Base-by-base conservation (phyloP, 352 stramenopile genomes). In the Globisporangium perplexum region DNA sequence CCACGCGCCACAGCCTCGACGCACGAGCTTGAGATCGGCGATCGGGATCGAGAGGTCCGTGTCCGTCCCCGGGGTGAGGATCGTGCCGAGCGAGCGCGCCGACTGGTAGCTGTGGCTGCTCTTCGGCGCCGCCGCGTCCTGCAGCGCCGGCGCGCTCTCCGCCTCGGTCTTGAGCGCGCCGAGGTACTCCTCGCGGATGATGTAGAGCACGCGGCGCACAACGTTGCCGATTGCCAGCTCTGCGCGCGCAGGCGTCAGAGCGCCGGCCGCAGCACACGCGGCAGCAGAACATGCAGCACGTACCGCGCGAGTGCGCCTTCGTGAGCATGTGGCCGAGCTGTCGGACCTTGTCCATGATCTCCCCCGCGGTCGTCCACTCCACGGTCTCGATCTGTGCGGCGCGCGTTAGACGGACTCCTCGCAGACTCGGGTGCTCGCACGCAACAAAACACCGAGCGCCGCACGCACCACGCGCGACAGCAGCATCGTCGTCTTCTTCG, bases 151-250 rank as follows among this genome's bases (percentile, higher is more conserved):
- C 38, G 62, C 68, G 31, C 17, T 65, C 36, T 57, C 50, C 1
- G 62, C 56, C 36, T 69, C 65, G 35, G 72, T 50, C 63, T 93
- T 95, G 23, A 87, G 60, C 15, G 78, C 83, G 54, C 83, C 90
- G 39, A 76, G 68, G 46, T 93, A 74, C 65, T 95, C 87, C 58
- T 96, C 86, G 15, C 87, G 83, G 53, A 96, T 92, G 56, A 95
- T 84, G 65, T 89, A 93, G 28, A 96, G 74, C 54, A 96, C 86
- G 36, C 86, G 83, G 45, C 86, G 83, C 60, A 95, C 83, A 23
- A 96, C 86, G 65, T 96, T 96, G 30, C 84, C 86, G 49, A 96
- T 94, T 3, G 83, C 76, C 20, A 96, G 65, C 52, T 96, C 87
- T 82, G 28, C 18, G 48, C n/a, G 28, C 18, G 48, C n/a, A 53